Base-by-base conservation (phyloP, 2,329 filamentous ascomycete species). In the Ophiostoma sp. region DNA sequence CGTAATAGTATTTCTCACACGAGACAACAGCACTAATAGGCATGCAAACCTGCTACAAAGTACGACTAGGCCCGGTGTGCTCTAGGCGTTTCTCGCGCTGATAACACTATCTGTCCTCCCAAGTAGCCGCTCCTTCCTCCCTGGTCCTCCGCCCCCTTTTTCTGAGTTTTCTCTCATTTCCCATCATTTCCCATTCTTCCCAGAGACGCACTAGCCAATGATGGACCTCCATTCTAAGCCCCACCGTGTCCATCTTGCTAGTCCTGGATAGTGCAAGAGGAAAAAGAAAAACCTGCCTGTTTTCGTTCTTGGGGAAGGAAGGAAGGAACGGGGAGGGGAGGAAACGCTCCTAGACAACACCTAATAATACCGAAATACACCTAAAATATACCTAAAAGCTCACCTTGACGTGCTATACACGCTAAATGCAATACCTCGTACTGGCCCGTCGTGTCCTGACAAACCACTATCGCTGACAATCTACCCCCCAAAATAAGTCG, bases 401-500 rank as follows among this genome's bases (percentile, higher is more conserved):
- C 41, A 44, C 44, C 20, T 48, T n/a, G 52, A 11, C 10, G n/a
- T 27, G 23, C 52, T 27, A 6, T 17, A 27, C 13, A 7, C 68
- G 52, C 39, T 41, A 41, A 41, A 41, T 11, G 39, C 39, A 13
- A 41, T 41, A 41, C 39, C 39, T 17, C 17, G 20, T 48, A 48
- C 44, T 48, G 44, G 17, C 44, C 36, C 20, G 36, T 4, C 33
- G 3, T 35, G 31, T 23, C 44, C 71, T 65, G 62, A 41, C 39
- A 67, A 44, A 33, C n/a, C 72, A 70, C 71, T 74, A 74, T 73
- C 73, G 72, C 67, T 71, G 69, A 72, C 70, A 72, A 67, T 57
- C 33, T 68, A 39, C 44, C 23, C 67, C 66, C 75, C 76, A 77
- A 79, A 72, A 33, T 62, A 68, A 62, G 70, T 39, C 11, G 62